These are phyloP conservation scores for Ceratobasidium sp. DNA, from an alignment of 1,284 basidiomycete species.

Conservation along the genomic window DNA sequence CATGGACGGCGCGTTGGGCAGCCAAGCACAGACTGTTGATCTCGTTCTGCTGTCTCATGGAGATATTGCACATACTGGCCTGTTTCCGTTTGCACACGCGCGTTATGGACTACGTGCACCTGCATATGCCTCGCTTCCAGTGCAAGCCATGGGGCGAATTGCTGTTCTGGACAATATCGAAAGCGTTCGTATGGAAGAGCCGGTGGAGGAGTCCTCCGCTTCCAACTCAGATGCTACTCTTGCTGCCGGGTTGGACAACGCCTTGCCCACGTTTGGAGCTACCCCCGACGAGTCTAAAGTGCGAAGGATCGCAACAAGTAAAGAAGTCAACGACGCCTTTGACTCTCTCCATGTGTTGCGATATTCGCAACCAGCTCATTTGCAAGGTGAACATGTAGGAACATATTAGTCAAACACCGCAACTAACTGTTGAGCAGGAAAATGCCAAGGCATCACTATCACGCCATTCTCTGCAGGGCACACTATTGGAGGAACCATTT, in stretches of 20 bases:
- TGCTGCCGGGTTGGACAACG: constrained; percentile 18
- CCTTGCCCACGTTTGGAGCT: constrained; percentile 25
- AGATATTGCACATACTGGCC: constrained; percentile 85
- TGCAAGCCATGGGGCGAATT: constrained; percentile 95
- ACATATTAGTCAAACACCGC: constrained; percentile 19
- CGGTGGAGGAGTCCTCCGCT: constrained; percentile 41
- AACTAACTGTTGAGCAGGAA: constrained; percentile 63
- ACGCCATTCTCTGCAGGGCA: constrained; percentile 97
- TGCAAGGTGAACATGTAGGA: constrained; percentile 73
- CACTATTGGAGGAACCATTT: constrained; percentile 95
- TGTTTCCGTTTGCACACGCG: constrained; percentile 91
- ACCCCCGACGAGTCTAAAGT: constrained; percentile 47
- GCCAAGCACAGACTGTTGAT: constrained; percentile 78
- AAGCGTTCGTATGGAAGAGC: constrained; percentile 72
- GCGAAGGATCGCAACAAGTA: constrained; percentile 70
- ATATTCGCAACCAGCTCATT: constrained; percentile 95
- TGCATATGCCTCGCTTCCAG: constrained; percentile 95
- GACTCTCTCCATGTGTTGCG: constrained; percentile 91
- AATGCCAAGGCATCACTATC: constrained; percentile 91
- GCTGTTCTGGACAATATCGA: constrained; percentile 87
- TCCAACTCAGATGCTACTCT: background rate
- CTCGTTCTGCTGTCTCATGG: constrained; percentile 94
- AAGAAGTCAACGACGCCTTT: constrained; percentile 95
- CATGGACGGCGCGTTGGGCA: constrained; percentile 51
- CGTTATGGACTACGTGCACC: constrained; percentile 90